phyloP scores from a whole-genome alignment of 2,329 filamentous ascomycete genomes.

The Microcera coccophila region DNA sequence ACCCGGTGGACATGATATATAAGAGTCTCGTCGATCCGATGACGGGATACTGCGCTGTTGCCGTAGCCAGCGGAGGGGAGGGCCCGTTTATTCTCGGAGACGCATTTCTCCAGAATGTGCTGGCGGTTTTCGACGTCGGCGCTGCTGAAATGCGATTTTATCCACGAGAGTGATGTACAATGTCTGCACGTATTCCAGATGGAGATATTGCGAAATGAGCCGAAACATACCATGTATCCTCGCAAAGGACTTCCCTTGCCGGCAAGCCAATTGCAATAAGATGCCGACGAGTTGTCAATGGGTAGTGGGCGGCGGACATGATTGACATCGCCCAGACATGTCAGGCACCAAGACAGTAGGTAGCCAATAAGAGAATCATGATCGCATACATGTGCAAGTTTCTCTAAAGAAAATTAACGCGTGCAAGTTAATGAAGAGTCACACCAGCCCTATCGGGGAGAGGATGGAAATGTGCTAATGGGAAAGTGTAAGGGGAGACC shows the following conservation, averaged over 20 bases:
- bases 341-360: neutral
- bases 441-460: neutral
- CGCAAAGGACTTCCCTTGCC: too few species aligned
- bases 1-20: slow-evolving; percentile 46
- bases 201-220: too few species aligned
- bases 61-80: slow-evolving; percentile 41
- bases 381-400: neutral
- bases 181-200: too few species aligned
- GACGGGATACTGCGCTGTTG: slow-evolving; percentile 47
- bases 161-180: slow-evolving; percentile 17
- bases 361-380: neutral
- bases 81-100: slow-evolving; percentile 49
- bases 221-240: too few species aligned
- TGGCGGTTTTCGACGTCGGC: slow-evolving; percentile 47
- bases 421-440: too few species aligned
- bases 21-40: slow-evolving; percentile 40
- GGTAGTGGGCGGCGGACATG: too few species aligned
- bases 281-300: too few species aligned
- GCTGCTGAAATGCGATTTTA: slow-evolving; percentile 46
- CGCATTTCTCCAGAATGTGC: slow-evolving; percentile 48
- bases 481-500: neutral
- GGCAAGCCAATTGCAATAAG: too few species aligned
- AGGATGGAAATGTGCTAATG: neutral
- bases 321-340: too few species aligned
- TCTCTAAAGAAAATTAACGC: neutral